Conservation (phyloP, 305 asterid genomes). For the Withania somnifera region DNA sequence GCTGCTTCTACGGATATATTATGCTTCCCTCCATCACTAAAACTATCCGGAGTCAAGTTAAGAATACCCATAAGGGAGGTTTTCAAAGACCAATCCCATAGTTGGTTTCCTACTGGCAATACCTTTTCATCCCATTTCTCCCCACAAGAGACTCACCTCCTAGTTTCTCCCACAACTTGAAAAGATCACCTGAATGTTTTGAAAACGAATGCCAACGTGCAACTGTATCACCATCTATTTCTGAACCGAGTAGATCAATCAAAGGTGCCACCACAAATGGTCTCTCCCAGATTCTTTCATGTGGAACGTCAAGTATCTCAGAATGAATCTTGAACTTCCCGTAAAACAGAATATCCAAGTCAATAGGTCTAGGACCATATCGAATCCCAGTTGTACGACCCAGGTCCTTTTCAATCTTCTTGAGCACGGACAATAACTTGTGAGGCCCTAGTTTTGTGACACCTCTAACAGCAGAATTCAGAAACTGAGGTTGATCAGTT, state of each 20-base stretch:
- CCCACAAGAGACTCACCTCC: conserved; percentile 75
- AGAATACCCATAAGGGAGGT: conserved; percentile 80
- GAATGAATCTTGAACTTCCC: conserved; percentile 57
- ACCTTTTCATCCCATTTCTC: conserved; percentile 74
- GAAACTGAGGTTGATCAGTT: conserved; percentile 82
- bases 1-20: conserved; percentile 44
- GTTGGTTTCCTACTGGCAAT: conserved; percentile 45
- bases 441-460: conserved; percentile 63
- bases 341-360: conserved; percentile 77
- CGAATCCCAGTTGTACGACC: conserved; percentile 83
- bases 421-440: conserved; percentile 44
- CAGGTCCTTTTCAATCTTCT: conserved; percentile 81
- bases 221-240: conserved; percentile 36
- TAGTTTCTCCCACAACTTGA: conserved; percentile 65
- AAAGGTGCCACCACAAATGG: conserved; percentile 93
- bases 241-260: conserved; percentile 59
- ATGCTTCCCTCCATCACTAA: conserved; percentile 86
- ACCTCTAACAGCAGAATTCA: conserved; percentile 85
- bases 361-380: conserved; percentile 96
- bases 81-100: conserved; percentile 63
- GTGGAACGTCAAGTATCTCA: conserved; percentile 63
- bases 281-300: conserved; percentile 86
- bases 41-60: conserved; percentile 85
- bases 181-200: conserved; percentile 35
- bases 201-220: conserved; percentile 59